A percentile compares a stretch with the other conserved stretches of the same genome.
phyloP scores from a whole-genome alignment of 202 grass and related monocot species.

The Brachypodium distachyon region DNA sequence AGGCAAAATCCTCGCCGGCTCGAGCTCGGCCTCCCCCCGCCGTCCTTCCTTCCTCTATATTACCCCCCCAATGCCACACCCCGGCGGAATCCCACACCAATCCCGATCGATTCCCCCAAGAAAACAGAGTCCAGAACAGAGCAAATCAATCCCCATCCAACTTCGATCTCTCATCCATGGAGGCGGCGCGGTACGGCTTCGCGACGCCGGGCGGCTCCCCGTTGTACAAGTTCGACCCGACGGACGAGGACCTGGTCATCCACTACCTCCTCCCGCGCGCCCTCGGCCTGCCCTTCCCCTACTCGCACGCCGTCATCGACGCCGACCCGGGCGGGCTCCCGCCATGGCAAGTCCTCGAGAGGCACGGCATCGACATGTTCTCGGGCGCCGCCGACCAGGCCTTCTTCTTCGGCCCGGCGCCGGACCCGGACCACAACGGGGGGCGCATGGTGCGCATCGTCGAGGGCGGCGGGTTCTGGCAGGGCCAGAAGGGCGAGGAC shows the following conservation, averaged over 20 bases:
- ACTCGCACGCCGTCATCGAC: not conserved
- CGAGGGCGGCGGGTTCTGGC: not conserved
- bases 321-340: not conserved
- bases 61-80: too few relatives aligned
- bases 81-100: too few relatives aligned
- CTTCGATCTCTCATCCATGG: too few relatives aligned
- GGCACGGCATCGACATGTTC: not conserved
- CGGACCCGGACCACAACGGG: not conserved
- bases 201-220: not conserved
- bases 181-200: not conserved
- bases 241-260: not conserved
- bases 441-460: not conserved
- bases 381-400: too few relatives aligned
- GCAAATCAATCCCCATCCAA: too few relatives aligned
- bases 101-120: too few relatives aligned
- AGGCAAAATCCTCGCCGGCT: too few relatives aligned
- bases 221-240: not conserved
- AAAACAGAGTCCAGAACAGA: too few relatives aligned
- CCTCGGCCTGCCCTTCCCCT: not conserved
- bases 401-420: not conserved
- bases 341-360: not conserved
- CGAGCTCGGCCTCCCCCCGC: too few relatives aligned
- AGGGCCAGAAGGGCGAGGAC: not conserved
- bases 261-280: not conserved
- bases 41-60: too few relatives aligned